Evolutionary conservation across 164 flowering plant species (phyloP).

Genomic region (Taxillus chinensis): DNA sequence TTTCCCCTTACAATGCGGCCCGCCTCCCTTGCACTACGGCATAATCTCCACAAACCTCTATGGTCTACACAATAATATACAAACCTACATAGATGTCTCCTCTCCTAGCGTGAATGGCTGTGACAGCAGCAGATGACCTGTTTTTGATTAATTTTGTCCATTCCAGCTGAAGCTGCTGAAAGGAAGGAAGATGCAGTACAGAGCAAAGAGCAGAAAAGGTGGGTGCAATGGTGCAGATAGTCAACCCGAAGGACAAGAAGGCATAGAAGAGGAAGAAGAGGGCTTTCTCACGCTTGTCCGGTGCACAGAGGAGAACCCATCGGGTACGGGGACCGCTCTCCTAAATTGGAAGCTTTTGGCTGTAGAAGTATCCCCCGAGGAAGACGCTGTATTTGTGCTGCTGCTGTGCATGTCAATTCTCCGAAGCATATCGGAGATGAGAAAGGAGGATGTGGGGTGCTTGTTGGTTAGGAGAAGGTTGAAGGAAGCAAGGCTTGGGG

Average conservation of each 20-base stretch:
- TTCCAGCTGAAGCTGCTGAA: constrained; percentile 52
- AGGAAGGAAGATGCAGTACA: constrained; percentile 70
- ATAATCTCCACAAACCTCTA: no score
- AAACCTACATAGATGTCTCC: no score
- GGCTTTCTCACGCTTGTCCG: constrained; percentile 71
- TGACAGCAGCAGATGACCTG: no score
- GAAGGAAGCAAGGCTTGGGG: constrained; percentile 55
- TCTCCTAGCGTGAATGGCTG: no score
- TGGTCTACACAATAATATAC: no score
- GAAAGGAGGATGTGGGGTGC: constrained; percentile 58
- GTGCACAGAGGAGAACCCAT: constrained; percentile 52
- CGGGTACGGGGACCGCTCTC: constrained; percentile 78
- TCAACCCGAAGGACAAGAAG: constrained; percentile 6
- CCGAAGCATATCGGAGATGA: constrained; percentile 55
- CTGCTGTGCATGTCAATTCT: constrained; percentile 61
- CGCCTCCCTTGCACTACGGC: no score
- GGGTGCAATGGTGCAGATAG: constrained; percentile 6
- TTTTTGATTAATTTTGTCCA: neutral
- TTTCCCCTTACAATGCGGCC: neutral
- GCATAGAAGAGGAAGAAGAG: constrained; percentile 29
- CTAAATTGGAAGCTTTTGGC: constrained; percentile 72
- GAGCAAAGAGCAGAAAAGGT: constrained; percentile 14
- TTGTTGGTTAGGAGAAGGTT: constrained; percentile 62
- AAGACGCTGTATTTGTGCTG: constrained; percentile 65
- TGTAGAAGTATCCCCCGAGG: constrained; percentile 73